These are phyloP conservation scores for Syzygium grande DNA, from an alignment of 345 rosid species.

Conservation along the genomic window DNA sequence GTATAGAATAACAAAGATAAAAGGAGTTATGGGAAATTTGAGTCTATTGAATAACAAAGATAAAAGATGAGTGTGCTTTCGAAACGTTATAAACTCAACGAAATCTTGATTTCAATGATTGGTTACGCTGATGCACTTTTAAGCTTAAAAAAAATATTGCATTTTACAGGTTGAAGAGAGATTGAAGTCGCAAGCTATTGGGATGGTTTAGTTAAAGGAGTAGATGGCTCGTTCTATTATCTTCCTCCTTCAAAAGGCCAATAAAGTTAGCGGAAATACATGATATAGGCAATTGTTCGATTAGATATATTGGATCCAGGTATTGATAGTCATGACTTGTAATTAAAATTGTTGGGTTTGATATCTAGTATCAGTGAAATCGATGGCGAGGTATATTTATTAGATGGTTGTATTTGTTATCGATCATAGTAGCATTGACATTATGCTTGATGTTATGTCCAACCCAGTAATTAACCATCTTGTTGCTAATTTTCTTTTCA, in stretches of 20 bases:
- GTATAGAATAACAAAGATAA: no score
- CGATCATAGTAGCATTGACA: neutral
- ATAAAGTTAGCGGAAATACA: no score
- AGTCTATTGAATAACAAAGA: neutral
- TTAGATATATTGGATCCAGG: no score
- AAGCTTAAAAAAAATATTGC: neutral
- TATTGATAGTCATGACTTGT: no score
- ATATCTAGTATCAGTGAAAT: neutral
- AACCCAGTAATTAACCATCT: neutral
- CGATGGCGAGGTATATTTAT: neutral
- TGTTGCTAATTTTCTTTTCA: neutral
- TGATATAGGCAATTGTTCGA: no score
- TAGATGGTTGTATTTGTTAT: rapidly evolving
- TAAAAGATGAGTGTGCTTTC: neutral
- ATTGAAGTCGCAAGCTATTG: no score
- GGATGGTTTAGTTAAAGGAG: no score
- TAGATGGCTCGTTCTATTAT: no score
- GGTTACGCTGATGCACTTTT: neutral
- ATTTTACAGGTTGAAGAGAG: no score
- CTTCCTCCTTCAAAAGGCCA: no score
- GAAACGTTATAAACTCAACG: neutral
- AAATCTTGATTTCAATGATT: neutral
- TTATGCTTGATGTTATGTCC: neutral
- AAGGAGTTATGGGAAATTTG: no score
- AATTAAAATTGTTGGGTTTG: neutral